Evolutionary conservation across 176 grass and related monocot species (phyloP), one percentile per base, ranked within the genome.

Genomic region (Triticum dicoccoides): DNA sequence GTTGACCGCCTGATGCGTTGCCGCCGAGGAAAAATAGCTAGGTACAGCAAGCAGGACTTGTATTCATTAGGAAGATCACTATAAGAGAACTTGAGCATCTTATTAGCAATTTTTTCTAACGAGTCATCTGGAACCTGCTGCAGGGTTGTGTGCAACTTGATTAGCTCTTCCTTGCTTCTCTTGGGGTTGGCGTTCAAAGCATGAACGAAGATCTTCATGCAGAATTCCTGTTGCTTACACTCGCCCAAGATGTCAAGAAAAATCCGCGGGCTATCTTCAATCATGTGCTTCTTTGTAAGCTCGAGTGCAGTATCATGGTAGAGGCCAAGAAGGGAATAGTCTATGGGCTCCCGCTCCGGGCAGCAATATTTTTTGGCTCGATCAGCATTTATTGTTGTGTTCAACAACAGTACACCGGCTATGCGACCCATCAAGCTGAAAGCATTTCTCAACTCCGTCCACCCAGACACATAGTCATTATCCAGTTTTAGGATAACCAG

Each of bases 41-140:
- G 83, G 65, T 86, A 71, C 21, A 74, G 5, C 9, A 65, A 79
- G 76, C 83, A 86, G 1, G 21, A 14, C 61, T 86, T 41, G 45
- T 67, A 34, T 1, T 38, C 33, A 6, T 12, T 71, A 27, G 52
- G 54, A 11, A 86, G 32, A 45, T 56, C 47, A 12, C 7, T 47
- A 34, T 59, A 77, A 32, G 35, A 76, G 25, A 38, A 32, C 38
- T 6, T 63, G 4, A 86, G 8, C 77, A 75, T 61, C 45, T n/a
- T 17, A 2, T 8, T 79, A 76, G 42, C 24, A 7, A 30, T 37
- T 23, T 8, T 47, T n/a, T 34, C n/a, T 10, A 14, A 10, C 27
- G 20, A 44, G n/a, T 1, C 9, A 0, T 5, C 14, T 0, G 17
- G 0, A 67, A 41, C 8, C 10, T 49, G 9, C 39, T 6, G 5